These are phyloP conservation scores for Thermothielavioides terrestris DNA, from an alignment of 495 filamentous ascomycete species.

Conservation along the genomic window DNA sequence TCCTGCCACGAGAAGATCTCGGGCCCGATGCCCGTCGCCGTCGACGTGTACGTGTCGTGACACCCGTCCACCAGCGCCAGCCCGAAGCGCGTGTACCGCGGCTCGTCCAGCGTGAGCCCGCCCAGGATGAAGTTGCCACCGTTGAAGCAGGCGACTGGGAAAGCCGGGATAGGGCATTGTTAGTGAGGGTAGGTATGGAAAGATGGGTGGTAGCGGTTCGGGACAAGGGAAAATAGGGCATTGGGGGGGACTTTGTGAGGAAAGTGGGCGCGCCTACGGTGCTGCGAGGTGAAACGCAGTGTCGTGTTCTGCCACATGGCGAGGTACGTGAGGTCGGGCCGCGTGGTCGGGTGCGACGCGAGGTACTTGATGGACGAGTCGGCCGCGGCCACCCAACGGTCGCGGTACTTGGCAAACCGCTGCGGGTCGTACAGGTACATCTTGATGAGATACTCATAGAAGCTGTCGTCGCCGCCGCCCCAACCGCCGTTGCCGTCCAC, in stretches of 20 bases:
- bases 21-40: constrained; percentile 67
- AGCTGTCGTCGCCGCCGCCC: constrained; percentile 73
- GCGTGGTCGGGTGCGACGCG: constrained; percentile 56
- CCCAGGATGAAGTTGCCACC: constrained; percentile 84
- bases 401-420: constrained; percentile 54
- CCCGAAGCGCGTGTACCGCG: constrained; percentile 66
- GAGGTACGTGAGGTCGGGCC: constrained; percentile 69
- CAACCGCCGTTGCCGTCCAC: constrained; percentile 61
- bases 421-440: constrained; percentile 77
- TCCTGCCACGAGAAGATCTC: constrained; percentile 69
- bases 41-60: constrained; percentile 61
- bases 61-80: constrained; percentile 65
- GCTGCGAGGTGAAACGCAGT: constrained; percentile 46
- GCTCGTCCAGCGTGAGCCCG: constrained; percentile 55
- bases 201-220: background rate
- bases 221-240: background rate
- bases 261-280: no score
- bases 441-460: constrained; percentile 92
- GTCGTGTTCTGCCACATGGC: constrained; percentile 50
- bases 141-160: constrained; percentile 66
- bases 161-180: background rate
- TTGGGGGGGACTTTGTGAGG: no score
- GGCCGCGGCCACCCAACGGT: constrained; percentile 70
- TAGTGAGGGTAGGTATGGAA: background rate
- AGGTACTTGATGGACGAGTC: constrained; percentile 69